A percentile compares a stretch with the other conserved stretches of the same genome.
Conservation (phyloP, 106 monocot genomes). For the Acorus calamus region DNA sequence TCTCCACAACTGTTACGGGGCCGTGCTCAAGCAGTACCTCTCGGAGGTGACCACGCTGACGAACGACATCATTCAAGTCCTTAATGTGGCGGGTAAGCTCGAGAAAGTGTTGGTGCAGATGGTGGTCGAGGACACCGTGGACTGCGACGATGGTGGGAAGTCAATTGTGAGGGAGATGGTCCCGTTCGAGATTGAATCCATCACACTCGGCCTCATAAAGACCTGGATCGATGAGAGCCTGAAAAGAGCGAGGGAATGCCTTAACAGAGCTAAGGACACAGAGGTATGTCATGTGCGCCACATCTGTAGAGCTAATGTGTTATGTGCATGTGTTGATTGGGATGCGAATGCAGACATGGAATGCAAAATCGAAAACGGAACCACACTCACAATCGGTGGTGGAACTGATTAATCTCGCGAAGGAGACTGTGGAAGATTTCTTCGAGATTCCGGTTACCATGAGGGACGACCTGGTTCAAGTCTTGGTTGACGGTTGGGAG, state of each 20-base stretch:
- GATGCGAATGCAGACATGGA: conserved; percentile 52
- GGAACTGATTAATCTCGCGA: conserved; percentile 73
- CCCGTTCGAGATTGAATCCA: conserved; percentile 66
- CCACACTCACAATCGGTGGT: conserved; percentile 54
- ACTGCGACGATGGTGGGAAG: conserved; percentile 59
- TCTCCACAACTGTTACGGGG: conserved; percentile 69
- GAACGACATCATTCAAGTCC: conserved; percentile 48
- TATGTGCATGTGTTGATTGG: background rate
- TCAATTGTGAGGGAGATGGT: conserved; percentile 55
- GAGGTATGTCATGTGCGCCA: conserved; percentile 35
- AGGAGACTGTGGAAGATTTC: conserved; percentile 73
- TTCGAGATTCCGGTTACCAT: conserved; percentile 57
- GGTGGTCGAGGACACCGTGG: conserved; percentile 49
- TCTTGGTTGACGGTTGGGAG: conserved; percentile 59
- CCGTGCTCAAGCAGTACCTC: conserved; percentile 64
- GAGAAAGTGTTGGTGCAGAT: conserved; percentile 77
- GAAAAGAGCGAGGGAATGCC: conserved; percentile 39
- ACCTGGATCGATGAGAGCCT: conserved; percentile 73
- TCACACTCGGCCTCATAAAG: conserved; percentile 41
- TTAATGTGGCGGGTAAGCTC: conserved; percentile 64
- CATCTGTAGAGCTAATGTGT: background rate
- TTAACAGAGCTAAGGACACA: conserved; percentile 64
- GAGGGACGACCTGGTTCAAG: conserved; percentile 56
- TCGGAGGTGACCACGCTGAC: conserved; percentile 31
- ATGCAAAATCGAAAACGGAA: conserved; percentile 56